phyloP scores from a whole-genome alignment of 148 eudicot species.

The Rhododendron mucronatum region DNA sequence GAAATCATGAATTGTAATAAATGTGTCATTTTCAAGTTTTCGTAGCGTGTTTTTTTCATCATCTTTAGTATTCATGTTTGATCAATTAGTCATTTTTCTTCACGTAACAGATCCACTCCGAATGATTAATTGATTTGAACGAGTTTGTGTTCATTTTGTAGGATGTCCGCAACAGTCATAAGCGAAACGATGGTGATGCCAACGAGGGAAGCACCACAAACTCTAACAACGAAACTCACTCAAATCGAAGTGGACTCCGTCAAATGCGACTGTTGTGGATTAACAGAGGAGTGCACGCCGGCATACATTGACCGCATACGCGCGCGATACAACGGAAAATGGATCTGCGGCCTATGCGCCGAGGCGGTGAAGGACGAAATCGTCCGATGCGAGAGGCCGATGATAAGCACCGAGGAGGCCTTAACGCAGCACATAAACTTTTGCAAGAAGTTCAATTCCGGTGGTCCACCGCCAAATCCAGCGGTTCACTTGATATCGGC shows the following conservation, averaged over 20 bases:
- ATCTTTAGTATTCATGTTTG: too few species aligned
- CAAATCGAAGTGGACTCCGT: constrained; percentile 49
- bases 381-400: constrained; percentile 37
- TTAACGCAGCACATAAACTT: constrained; percentile 55
- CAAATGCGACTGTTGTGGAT: constrained; percentile 75
- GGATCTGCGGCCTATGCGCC: constrained; percentile 84
- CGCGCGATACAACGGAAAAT: constrained; percentile 59
- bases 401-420: constrained; percentile 69
- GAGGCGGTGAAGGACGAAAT: constrained; percentile 81
- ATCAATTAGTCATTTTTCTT: too few species aligned
- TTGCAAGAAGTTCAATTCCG: constrained; percentile 52
- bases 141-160: not conserved
- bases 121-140: not conserved
- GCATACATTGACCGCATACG: constrained; percentile 64
- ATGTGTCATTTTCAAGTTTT: too few species aligned
- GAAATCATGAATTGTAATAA: not conserved
- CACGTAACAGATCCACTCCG: too few species aligned
- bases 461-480: constrained; percentile 53
- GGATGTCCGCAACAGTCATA: not conserved
- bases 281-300: constrained; percentile 81
- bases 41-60: too few species aligned
- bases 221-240: constrained; percentile 3
- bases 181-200: constrained; percentile 26
- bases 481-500: constrained; percentile 56
- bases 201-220: constrained; percentile 17